These are phyloP conservation scores for Mycena maculata DNA, from an alignment of 768 basidiomycete genomes.

Conservation along the genomic window DNA sequence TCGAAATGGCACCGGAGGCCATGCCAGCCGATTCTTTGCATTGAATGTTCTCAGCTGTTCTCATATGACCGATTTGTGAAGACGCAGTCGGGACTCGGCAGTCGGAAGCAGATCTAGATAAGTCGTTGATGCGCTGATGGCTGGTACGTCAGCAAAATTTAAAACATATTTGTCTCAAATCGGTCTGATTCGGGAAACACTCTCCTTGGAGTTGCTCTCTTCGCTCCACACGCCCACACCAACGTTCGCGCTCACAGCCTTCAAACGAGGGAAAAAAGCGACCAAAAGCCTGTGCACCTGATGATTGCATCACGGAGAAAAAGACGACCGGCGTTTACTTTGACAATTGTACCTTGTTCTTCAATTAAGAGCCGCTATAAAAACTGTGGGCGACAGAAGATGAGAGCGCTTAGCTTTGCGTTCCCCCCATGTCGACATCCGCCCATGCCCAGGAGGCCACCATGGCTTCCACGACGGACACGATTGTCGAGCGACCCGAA, in stretches of 20 bases:
- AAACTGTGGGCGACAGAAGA: background rate
- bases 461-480: background rate
- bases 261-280: background rate
- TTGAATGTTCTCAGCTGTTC: no score
- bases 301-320: conserved; percentile 8
- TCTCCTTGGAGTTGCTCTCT: no score
- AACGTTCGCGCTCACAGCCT: no score
- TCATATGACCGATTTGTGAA: no score
- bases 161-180: no score
- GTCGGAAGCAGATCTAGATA: background rate
- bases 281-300: background rate
- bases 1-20: no score
- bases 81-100: background rate
- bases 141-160: no score
- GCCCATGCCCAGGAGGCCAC: conserved; percentile 9
- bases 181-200: background rate
- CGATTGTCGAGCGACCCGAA: background rate
- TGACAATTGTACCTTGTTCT: conserved; percentile 9
- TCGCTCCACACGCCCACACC: no score
- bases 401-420: conserved; percentile 6
- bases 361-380: background rate
- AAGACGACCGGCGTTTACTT: background rate
- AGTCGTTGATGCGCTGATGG: no score
- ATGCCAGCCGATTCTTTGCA: no score
- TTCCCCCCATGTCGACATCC: conserved; percentile 8